These are phyloP conservation scores for Phialocephala subalpina DNA, from an alignment of 2,329 filamentous ascomycete genomes.

Conservation along the genomic window DNA sequence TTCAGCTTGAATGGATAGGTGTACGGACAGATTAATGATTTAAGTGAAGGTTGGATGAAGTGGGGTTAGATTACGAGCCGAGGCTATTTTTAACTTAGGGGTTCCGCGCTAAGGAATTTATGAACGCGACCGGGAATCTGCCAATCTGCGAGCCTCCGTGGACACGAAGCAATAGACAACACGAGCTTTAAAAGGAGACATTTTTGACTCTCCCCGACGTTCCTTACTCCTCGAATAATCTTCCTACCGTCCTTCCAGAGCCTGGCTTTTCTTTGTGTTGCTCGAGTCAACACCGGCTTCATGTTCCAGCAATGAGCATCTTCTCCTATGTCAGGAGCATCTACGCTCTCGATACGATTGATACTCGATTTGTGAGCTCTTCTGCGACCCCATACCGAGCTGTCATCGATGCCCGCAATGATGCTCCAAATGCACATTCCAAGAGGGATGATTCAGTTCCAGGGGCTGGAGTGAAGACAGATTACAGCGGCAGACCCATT, in stretches of 20 bases:
- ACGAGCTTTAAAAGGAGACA: slow-evolving; percentile 14
- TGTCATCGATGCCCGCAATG: slow-evolving; percentile 59
- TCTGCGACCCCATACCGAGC: slow-evolving; percentile 72
- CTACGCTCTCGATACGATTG: slow-evolving; percentile 73
- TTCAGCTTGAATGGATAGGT: not conserved
- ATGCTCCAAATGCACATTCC: slow-evolving; percentile 47
- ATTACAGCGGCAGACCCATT: slow-evolving; percentile 52
- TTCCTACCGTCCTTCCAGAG: slow-evolving; percentile 12
- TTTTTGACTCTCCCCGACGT: slow-evolving; percentile 20
- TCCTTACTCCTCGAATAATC: slow-evolving; percentile 19
- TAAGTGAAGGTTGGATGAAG: not conserved
- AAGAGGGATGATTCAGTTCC: slow-evolving; percentile 41
- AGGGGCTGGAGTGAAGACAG: slow-evolving; percentile 44
- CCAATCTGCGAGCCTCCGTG: not conserved
- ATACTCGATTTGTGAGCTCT: slow-evolving; percentile 76
- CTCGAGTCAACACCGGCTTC: slow-evolving; percentile 17
- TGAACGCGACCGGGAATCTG: slow-evolving; percentile 1
- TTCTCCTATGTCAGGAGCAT: slow-evolving; percentile 57
- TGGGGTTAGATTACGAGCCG: not conserved
- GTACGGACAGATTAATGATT: no score
- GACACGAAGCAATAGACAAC: slow-evolving; percentile 8
- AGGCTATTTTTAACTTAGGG: slow-evolving; percentile 17
- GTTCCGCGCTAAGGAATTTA: slow-evolving; percentile 20
- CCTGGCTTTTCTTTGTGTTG: slow-evolving; percentile 1
- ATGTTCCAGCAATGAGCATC: slow-evolving; percentile 42